Base-by-base conservation (phyloP, 495 filamentous ascomycete species). In the Penicillium crystallinum region DNA sequence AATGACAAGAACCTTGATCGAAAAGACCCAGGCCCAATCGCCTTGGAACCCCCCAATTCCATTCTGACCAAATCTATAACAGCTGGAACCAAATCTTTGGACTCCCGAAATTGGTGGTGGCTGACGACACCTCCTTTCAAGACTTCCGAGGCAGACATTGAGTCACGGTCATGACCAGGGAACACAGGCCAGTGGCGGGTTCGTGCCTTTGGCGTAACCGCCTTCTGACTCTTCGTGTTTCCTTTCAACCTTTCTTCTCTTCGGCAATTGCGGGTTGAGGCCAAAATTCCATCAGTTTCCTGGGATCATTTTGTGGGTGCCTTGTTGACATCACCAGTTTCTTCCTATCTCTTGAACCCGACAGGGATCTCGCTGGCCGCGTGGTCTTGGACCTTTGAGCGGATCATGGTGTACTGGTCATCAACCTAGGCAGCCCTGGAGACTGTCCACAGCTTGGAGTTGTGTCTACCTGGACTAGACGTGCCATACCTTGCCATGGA, bases 151-250 rank as follows among this genome's bases (percentile, higher is more conserved):
- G 41, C 41, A 36, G 30, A 35, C 23, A 30, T 22, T 6, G 17
- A 33, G 30, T n/a, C 17, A 12, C 25, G 12, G 31, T 18, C 7
- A 17, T 50, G 38, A 34, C 38, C 48, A 50, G 37, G 47, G 37
- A 50, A 50, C 48, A 50, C 38, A 35, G 12, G 18, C 37, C 36
- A 34, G 48, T 50, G 48, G 48, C 48, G 48, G 48, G 6, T 29
- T 48, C 9, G 29, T 50, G 37, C 17, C 21, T 50, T 41, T 41
- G 47, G 37, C 48, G 48, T 50, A 35, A 50, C 48, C 47, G 29
- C 37, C 36, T 21, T 33, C 29, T 48, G 33, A 38, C 37, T 5
- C 8, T 31, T 42, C 47, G 27, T 49, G 48, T 42, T 15, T 50
- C 38, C 37, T 30, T 50, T 25, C 33, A 37, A 33, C 18, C 21